Evolutionary conservation across 345 rosid genomes (phyloP).

Genomic region (Laguncularia racemosa): DNA sequence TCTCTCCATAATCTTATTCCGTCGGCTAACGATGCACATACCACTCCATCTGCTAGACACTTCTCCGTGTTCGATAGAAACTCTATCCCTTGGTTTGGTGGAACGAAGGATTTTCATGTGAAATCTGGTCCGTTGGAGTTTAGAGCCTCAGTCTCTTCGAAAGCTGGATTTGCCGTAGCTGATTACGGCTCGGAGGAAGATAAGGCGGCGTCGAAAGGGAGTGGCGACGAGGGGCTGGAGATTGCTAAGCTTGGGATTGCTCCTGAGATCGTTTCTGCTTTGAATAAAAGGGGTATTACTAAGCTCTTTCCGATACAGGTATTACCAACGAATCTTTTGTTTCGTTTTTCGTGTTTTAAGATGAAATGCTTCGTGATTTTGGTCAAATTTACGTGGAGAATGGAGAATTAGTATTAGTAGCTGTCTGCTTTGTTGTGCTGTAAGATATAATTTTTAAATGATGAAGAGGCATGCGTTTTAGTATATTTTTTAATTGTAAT

Average conservation of each 20-base stretch:
- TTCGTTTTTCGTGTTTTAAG: background rate
- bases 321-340: background rate
- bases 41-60: slow-evolving; percentile 5
- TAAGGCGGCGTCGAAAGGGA: slow-evolving; percentile 12
- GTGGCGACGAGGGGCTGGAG: slow-evolving; percentile 57
- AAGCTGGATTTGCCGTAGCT: slow-evolving; percentile 47
- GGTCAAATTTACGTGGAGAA: too few relatives aligned
- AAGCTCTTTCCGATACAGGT: slow-evolving; percentile 96
- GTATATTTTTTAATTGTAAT: too few relatives aligned
- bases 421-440: too few relatives aligned
- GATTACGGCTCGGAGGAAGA: slow-evolving; percentile 38
- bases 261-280: slow-evolving; percentile 63
- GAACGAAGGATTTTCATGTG: slow-evolving; percentile 37
- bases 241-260: slow-evolving; percentile 61
- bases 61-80: slow-evolving; percentile 1
- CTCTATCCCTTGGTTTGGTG: background rate
- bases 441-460: too few relatives aligned
- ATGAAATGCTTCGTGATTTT: background rate
- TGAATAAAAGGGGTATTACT: slow-evolving; percentile 51
- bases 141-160: slow-evolving; percentile 27
- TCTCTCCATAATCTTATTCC: slow-evolving; percentile 18
- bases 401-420: too few relatives aligned
- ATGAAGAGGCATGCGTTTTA: too few relatives aligned
- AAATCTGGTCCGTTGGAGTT: slow-evolving; percentile 42
- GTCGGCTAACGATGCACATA: background rate